phyloP scores from a whole-genome alignment of 2,329 filamentous ascomycete genomes.

The Graphiopsis chlorocephala region DNA sequence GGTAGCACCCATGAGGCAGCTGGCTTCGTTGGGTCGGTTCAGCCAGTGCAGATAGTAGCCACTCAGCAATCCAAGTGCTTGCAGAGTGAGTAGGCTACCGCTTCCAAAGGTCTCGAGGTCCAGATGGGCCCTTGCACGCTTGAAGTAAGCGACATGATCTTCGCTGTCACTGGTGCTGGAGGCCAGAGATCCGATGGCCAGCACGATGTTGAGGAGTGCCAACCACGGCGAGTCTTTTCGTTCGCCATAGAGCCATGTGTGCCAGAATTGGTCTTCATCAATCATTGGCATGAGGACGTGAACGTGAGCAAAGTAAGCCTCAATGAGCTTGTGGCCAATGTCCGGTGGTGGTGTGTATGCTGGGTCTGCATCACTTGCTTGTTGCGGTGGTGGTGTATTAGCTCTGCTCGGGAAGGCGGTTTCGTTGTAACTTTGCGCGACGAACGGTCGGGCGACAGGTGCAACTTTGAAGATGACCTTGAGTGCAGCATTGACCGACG shows the following conservation, averaged over 20 bases:
- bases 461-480: conserved; percentile 34
- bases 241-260: conserved; percentile 31
- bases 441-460: conserved; percentile 27
- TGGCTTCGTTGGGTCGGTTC: conserved; percentile 34
- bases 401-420: conserved; percentile 29
- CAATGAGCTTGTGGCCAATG: conserved; percentile 29
- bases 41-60: conserved; percentile 36
- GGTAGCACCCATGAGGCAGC: conserved; percentile 34
- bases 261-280: conserved; percentile 34
- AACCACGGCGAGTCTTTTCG: conserved; percentile 33
- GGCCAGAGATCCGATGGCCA: conserved; percentile 32
- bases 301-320: conserved; percentile 33
- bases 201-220: conserved; percentile 33
- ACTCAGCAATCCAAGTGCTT: conserved; percentile 31
- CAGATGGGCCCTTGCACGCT: conserved; percentile 31
- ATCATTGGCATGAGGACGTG: conserved; percentile 36
- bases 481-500: conserved; percentile 33
- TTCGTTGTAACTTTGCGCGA: conserved; percentile 27
- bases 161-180: conserved; percentile 28
- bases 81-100: conserved; percentile 31
- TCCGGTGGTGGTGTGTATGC: conserved; percentile 28
- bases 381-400: conserved; percentile 25
- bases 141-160: conserved; percentile 32
- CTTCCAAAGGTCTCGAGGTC: conserved; percentile 32
- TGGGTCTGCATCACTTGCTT: conserved; percentile 21